phyloP scores from a whole-genome alignment of 2,329 filamentous ascomycete species.

The Claviceps sp. region DNA sequence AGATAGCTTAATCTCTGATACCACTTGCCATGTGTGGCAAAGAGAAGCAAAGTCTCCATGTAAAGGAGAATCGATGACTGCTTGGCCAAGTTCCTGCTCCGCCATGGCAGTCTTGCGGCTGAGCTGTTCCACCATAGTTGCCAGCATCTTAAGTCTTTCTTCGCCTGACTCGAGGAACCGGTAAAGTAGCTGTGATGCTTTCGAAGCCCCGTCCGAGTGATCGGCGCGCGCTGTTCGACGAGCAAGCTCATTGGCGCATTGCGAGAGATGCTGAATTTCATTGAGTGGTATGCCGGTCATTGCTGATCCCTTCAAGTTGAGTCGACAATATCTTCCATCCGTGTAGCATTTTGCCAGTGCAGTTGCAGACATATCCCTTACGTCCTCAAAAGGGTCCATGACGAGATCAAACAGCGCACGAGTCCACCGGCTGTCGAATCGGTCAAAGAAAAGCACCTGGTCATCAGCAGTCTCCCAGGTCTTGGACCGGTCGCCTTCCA shows the following conservation, averaged over 20 bases:
- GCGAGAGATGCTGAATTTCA: conserved; percentile 34
- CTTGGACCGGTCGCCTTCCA: conserved; percentile 46
- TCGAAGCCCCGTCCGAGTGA: conserved; percentile 81
- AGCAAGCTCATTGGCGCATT: conserved; percentile 43
- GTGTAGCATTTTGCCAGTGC: conserved; percentile 38
- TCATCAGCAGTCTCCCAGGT: conserved; percentile 26
- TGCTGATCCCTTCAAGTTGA: conserved; percentile 10
- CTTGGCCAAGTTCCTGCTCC: conserved; percentile 49
- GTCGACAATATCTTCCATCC: conserved; percentile 19
- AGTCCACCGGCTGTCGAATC: conserved; percentile 37
- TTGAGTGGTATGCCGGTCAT: conserved; percentile 9
- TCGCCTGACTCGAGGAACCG: conserved; percentile 34
- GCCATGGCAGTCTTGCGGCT: conserved; percentile 52
- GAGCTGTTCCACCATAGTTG: conserved; percentile 44
- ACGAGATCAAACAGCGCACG: conserved; percentile 64
- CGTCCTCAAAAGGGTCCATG: conserved; percentile 86
- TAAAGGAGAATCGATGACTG: conserved; percentile 52
- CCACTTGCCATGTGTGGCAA: conserved; percentile 41
- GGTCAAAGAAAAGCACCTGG: conserved; percentile 26
- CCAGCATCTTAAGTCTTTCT: conserved; percentile 37
- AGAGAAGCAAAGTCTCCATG: conserved; percentile 59
- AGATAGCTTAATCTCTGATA: conserved; percentile 27
- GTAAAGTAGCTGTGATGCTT: conserved; percentile 58
- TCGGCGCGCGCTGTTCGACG: conserved; percentile 70
- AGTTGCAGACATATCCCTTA: conserved; percentile 46